A percentile compares a stretch with the other conserved stretches of the same genome.
Evolutionary conservation across 495 filamentous ascomycete genomes (phyloP).

Genomic region (Podospora tetraspora): DNA sequence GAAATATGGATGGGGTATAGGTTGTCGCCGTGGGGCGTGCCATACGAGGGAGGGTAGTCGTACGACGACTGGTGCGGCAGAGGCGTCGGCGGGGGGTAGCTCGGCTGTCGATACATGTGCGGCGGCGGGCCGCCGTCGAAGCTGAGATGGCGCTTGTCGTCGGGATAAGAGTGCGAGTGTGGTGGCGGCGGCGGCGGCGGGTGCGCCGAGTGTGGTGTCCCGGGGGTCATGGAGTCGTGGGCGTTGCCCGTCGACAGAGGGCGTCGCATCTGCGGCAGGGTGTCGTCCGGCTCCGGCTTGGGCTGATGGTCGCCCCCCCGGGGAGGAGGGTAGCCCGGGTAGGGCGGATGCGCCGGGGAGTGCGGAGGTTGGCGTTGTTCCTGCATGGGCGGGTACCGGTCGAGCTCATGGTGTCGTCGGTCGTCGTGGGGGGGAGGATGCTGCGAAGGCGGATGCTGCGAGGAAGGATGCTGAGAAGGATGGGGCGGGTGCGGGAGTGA

Average conservation of each 20-base stretch:
- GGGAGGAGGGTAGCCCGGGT: slow-evolving; percentile 29
- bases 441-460: slow-evolving; percentile 3
- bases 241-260: slow-evolving; percentile 41
- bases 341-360: slow-evolving; percentile 42
- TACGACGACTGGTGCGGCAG: slow-evolving; percentile 42
- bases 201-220: slow-evolving; percentile 30
- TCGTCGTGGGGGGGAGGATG: slow-evolving; percentile 34
- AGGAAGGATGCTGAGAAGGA: slow-evolving; percentile 8
- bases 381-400: slow-evolving; percentile 46
- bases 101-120: slow-evolving; percentile 39
- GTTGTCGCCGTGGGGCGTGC: slow-evolving; percentile 20
- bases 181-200: slow-evolving; percentile 20
- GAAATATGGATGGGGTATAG: slow-evolving; percentile 35
- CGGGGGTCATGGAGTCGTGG: slow-evolving; percentile 33
- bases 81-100: slow-evolving; percentile 43
- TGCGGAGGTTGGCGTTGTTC: slow-evolving; percentile 46
- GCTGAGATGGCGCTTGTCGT: slow-evolving; percentile 44
- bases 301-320: slow-evolving; percentile 41
- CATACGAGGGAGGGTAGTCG: slow-evolving; percentile 35
- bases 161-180: slow-evolving; percentile 24
- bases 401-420: slow-evolving; percentile 47
- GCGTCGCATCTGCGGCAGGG: slow-evolving; percentile 41
- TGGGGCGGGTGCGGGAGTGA: slow-evolving; percentile 10
- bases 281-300: slow-evolving; percentile 47
- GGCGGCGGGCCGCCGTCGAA: slow-evolving; percentile 40